Conservation (phyloP, 805 yeast genomes). For the Starmerella khaoyaiensis region DNA sequence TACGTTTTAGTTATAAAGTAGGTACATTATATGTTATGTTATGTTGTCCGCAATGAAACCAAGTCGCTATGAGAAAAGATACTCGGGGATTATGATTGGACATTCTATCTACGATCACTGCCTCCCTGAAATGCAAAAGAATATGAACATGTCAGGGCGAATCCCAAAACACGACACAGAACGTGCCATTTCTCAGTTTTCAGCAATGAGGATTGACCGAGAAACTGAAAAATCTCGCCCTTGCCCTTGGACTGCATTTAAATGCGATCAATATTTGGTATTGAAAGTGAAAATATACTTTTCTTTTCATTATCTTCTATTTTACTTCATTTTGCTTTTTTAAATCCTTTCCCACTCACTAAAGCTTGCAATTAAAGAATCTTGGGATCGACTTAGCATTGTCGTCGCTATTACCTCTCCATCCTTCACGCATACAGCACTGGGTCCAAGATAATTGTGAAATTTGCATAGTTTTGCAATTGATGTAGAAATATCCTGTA, state of each 20-base stretch:
- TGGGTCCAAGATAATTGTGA: conserved; percentile 28
- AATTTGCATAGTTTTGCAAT: conserved; percentile 26
- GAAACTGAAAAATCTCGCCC: conserved; percentile 3
- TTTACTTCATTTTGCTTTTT: background rate
- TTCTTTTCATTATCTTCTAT: background rate
- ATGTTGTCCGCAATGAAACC: conserved; percentile 25
- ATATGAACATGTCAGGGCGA: background rate
- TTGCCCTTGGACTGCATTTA: no score
- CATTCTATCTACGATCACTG: conserved; percentile 14
- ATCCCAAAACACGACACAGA: conserved; percentile 6
- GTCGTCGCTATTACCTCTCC: conserved; percentile 20
- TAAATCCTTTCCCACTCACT: conserved; percentile 6
- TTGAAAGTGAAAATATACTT: no score
- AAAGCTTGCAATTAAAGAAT: conserved; percentile 3
- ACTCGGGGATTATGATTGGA: conserved; percentile 26
- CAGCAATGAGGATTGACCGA: conserved; percentile 5
- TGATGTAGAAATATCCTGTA: conserved; percentile 22
- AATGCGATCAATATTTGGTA: no score
- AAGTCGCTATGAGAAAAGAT: conserved; percentile 14
- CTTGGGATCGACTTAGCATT: conserved; percentile 17
- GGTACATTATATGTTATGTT: background rate
- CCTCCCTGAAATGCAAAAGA: conserved; percentile 3
- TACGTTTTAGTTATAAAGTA: background rate
- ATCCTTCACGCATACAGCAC: conserved; percentile 24
- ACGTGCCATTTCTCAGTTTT: conserved; percentile 7